phyloP scores from a whole-genome alignment of 306 rosid species.

The Castanea sativa region DNA sequence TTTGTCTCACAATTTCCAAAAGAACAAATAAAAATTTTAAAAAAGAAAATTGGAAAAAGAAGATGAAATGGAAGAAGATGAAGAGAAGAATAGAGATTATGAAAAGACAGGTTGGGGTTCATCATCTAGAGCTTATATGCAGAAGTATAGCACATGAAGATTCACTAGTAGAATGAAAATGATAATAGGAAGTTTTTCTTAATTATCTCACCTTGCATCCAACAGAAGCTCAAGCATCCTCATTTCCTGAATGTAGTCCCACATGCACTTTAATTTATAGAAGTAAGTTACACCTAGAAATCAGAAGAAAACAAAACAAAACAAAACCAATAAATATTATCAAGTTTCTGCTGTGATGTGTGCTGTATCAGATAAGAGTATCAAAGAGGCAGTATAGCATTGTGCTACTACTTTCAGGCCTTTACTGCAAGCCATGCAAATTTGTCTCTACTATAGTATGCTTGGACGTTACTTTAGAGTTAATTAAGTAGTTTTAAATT shows the following conservation, averaged over 20 bases:
- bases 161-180: neutral
- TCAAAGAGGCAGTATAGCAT: neutral
- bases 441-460: slow-evolving; percentile 21
- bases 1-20: neutral
- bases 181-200: neutral
- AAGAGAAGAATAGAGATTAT: slow-evolving; percentile 10
- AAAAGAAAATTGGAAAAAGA: neutral
- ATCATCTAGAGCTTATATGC: too few relatives aligned
- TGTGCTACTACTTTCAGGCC: slow-evolving; percentile 13
- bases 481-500: slow-evolving; percentile 19
- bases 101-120: neutral
- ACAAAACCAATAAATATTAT: neutral
- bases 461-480: slow-evolving; percentile 37
- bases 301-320: neutral
- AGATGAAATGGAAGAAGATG: slow-evolving; percentile 17
- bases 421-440: slow-evolving; percentile 30
- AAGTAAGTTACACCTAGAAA: slow-evolving; percentile 3
- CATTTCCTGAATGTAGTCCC: slow-evolving; percentile 12
- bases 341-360: slow-evolving; percentile 19
- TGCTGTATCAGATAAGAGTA: slow-evolving; percentile 17
- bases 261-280: slow-evolving; percentile 7
- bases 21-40: neutral
- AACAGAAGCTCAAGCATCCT: slow-evolving; percentile 20
- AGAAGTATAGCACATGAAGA: too few relatives aligned
- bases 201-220: slow-evolving; percentile 30